Base-by-base conservation (phyloP, 352 stramenopile species). In the Phytophthora palmivora region DNA sequence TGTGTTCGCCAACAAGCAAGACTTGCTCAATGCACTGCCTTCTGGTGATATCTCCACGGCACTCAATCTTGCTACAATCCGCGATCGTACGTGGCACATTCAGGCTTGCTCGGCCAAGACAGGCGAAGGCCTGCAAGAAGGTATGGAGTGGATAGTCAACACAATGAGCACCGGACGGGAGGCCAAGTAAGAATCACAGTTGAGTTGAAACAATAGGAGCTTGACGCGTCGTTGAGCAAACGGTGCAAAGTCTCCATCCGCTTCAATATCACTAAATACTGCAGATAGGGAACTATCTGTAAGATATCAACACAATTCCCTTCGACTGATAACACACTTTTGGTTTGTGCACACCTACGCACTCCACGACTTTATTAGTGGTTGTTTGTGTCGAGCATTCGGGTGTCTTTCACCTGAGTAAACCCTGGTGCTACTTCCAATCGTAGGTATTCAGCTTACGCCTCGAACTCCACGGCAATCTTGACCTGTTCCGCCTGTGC, bases 1-100 rank as follows among this genome's bases (percentile, higher is more conserved):
- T 18, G 88, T 98, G 34, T 98, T 98, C 66, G 95, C 95, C 37
- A 99, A 98, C 84, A 99, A 99, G 74, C 95, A 98, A 72, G 96
- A 98, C 70, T 70, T 98, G 58, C 78, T 98, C 10, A 98, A 97
- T 56, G 91, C 95, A 41, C 66, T 98, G 59, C 84, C 91, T 4
- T 77, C 91, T 24, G 84, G 87, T 37, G 89, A 96, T 66, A 98
- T 98, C 62, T 92, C 88, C n/a, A 94, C 92, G 53, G 85, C 79
- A 36, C 78, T 98, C 37, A 94, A 97, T 70, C 78, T 97, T 21
- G 77, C 88, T 54, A 92, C 83, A 18, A 92, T 97, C 61, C 80
- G 91, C 60, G 90, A 97, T 70, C 80, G 89, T 63, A 88, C 83
- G 58, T 97, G 89, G 86, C 85, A 95, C 75, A 97, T 97, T 55